These are phyloP conservation scores for Globisporangium acanthophoron DNA, from an alignment of 352 stramenopile species.

Conservation along the genomic window DNA sequence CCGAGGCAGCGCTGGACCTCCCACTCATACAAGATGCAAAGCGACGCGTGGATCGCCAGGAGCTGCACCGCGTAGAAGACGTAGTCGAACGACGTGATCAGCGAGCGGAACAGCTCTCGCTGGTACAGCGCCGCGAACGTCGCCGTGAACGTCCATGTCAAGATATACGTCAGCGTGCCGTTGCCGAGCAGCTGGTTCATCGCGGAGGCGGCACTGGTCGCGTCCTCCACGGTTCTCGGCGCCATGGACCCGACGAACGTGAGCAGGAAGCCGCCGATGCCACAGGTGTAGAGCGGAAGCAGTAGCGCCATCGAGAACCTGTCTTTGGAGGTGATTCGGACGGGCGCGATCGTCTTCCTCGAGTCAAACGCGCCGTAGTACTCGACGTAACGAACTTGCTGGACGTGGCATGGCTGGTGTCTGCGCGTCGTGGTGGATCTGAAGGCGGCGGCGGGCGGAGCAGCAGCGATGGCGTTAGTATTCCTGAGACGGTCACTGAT, in stretches of 20 bases:
- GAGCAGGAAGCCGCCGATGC: constrained; percentile 9
- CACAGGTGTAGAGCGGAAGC: constrained; percentile 4
- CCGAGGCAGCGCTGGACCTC: constrained; percentile 10
- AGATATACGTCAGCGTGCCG: constrained; percentile 4
- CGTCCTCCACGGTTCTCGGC: neutral
- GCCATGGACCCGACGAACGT: constrained; percentile 3
- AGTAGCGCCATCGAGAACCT: constrained; percentile 2
- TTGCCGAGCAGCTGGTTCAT: constrained; percentile 2
- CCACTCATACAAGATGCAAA: constrained; percentile 23
- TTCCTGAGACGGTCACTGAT: neutral
- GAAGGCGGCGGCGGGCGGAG: neutral
- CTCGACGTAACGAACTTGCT: constrained; percentile 16
- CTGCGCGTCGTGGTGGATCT: neutral
- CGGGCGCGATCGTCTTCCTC: constrained; percentile 4
- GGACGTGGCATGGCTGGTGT: constrained; percentile 13
- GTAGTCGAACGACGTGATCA: constrained; percentile 37
- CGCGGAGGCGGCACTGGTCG: neutral
- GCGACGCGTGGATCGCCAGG: constrained; percentile 17
- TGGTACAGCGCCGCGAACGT: constrained; percentile 21
- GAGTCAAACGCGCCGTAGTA: constrained; percentile 8
- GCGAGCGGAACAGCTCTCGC: constrained; percentile 18
- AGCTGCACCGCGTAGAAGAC: constrained; percentile 27
- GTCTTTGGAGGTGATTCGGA: constrained; percentile 7
- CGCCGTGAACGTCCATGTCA: constrained; percentile 9
- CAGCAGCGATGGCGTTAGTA: neutral